A percentile compares a stretch with the other conserved stretches of the same genome.
These are phyloP conservation scores for Aotearoamyces nothofagi DNA, from an alignment of 2,329 filamentous ascomycete species.

Conservation along the genomic window DNA sequence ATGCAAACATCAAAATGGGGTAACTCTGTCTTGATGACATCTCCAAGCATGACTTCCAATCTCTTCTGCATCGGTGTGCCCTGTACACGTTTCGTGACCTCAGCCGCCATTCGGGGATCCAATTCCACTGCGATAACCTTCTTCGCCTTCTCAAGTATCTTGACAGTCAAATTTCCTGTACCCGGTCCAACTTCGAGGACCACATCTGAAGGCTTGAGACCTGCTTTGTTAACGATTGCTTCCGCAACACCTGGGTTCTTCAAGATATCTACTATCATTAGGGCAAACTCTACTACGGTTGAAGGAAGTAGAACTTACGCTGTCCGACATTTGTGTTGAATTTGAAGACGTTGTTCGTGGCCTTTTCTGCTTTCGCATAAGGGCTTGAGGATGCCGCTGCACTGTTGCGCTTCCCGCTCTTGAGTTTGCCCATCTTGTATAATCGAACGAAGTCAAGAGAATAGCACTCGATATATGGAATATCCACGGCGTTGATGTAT, in stretches of 20 bases:
- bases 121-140: conserved; percentile 75
- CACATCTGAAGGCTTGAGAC: conserved; percentile 76
- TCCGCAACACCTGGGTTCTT: conserved; percentile 81
- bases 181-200: conserved; percentile 90
- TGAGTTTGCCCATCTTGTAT: conserved; percentile 20
- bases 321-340: conserved; percentile 87
- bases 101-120: conserved; percentile 91
- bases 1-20: conserved; percentile 76
- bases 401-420: conserved; percentile 18
- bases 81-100: conserved; percentile 86
- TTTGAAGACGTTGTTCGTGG: conserved; percentile 77
- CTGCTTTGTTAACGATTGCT: conserved; percentile 72
- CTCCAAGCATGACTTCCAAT: conserved; percentile 77
- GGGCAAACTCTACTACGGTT: too few species aligned
- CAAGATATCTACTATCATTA: too few species aligned
- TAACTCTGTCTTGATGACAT: conserved; percentile 71
- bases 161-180: conserved; percentile 76
- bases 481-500: too few species aligned
- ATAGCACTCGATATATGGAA: too few species aligned
- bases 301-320: too few species aligned
- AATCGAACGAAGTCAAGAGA: too few species aligned
- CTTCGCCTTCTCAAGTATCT: conserved; percentile 78
- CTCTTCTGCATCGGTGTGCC: conserved; percentile 73
- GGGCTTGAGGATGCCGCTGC: conserved; percentile 10
- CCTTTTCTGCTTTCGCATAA: conserved; percentile 16